Percentiles rank a stretch among this genome's conserved stretches.
These are phyloP conservation scores for Microstegium vimineum DNA, from an alignment of 176 grass and related monocot genomes.

Conservation along the genomic window DNA sequence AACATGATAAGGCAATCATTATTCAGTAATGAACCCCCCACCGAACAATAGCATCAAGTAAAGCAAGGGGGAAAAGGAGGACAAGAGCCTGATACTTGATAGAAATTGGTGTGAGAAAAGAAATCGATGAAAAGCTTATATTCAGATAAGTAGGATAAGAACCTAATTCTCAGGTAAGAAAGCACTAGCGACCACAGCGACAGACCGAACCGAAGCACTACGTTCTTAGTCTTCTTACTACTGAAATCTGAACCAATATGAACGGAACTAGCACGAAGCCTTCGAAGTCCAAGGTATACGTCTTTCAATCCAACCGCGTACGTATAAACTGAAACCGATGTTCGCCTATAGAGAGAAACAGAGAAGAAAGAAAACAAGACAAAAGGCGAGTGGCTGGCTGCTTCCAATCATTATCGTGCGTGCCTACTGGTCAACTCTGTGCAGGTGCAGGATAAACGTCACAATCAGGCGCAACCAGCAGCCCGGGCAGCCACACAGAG, in stretches of 20 bases:
- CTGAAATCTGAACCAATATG: neutral
- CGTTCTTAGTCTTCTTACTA: neutral
- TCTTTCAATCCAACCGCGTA: slow-evolving; percentile 14
- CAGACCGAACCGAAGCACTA: neutral
- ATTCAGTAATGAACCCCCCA: neutral
- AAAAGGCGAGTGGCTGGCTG: neutral
- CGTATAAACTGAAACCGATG: neutral
- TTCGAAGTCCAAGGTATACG: neutral
- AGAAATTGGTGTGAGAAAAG: neutral
- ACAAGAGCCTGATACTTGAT: neutral
- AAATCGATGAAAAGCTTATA: neutral
- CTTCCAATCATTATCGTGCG: neutral
- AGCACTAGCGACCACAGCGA: neutral
- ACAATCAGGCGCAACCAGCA: neutral
- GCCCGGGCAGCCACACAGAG: slow-evolving; percentile 9
- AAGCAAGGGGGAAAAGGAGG: neutral
- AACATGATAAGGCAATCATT: slow-evolving; percentile 20
- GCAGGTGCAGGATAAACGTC: slow-evolving; percentile 15
- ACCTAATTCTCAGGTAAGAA: no score
- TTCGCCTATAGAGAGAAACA: neutral
- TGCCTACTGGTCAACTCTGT: slow-evolving; percentile 15
- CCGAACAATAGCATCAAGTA: slow-evolving; percentile 6
- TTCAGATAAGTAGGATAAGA: neutral
- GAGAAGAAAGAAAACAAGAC: neutral
- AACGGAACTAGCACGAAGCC: neutral